Base-by-base conservation (phyloP, 164 flowering plant genomes). In the Vitis labrusca region DNA sequence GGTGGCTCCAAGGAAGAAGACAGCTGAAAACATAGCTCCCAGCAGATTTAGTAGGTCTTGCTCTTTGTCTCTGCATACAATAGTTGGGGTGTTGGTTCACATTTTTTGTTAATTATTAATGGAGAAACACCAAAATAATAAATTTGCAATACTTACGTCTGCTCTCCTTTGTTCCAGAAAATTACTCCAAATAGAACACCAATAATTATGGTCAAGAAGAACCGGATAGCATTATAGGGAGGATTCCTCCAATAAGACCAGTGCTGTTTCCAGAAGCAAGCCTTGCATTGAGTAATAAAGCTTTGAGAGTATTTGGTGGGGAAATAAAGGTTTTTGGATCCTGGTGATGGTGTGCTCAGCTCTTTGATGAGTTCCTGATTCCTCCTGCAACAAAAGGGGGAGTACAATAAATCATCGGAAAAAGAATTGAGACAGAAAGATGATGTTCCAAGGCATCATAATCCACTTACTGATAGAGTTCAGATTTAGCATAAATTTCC, bases 11-110 rank as follows among this genome's bases (percentile, higher is more conserved):
- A 83, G 83, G 71, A 85, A 83, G 15, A 81, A 30, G 50, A 81
- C 76, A 48, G 86, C 79, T 15, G 83, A 27, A 49, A 81, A 82
- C 68, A 77, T 78, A 17, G 85, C 85, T 67, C 88, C 88, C 13
- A 79, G 16, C 23, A 85, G 58, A 65, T 76, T 79, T 65, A 69
- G n/a, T 13, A 85, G 57, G 59, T 85, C 88, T 74, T 82, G 84
- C 50, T 77, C 70, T 47, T 63, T 76, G 3, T 62, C 10, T 54
- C 86, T 84, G 77, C 61, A 50, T 9, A 68, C 51, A 56, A 3
- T 9, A 56, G 11, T 56, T n/a, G 59, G 16, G 23, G 2, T 14
- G 17, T 55, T 17, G 59, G 59, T 3, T 56, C 3, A 56, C 59
- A 56, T 56, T 56, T 17, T 56, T 56, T 16, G 17, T 13, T 2